phyloP scores from a whole-genome alignment of 768 basidiomycete genomes.

The Erythrobasidium yunnanense region DNA sequence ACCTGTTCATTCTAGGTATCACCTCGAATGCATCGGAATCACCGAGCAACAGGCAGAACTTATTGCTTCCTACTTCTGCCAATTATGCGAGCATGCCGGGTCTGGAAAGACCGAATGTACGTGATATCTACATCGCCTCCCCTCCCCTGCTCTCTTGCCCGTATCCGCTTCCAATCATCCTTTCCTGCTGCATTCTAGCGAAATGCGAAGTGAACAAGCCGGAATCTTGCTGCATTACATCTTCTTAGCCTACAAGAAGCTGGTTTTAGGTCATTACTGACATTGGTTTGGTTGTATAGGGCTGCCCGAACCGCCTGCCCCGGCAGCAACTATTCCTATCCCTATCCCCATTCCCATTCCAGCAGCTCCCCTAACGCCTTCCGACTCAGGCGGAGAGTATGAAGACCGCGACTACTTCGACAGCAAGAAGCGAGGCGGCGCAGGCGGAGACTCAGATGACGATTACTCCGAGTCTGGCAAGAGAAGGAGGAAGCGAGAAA shows the following conservation, averaged over 20 bases:
- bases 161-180: not conserved
- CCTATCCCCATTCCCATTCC: not conserved
- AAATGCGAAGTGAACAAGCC: no score
- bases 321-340: not conserved
- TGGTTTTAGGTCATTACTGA: not conserved
- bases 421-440: constrained; percentile 31
- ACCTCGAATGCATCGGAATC: constrained; percentile 65
- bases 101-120: constrained; percentile 32
- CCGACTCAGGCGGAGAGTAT: constrained; percentile 21
- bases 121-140: no score
- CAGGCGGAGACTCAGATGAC: constrained; percentile 38
- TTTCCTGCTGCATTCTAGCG: no score
- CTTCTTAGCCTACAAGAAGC: no score
- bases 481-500: not conserved
- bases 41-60: constrained; percentile 58
- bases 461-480: constrained; percentile 20
- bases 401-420: constrained; percentile 21
- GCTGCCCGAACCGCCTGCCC: not conserved
- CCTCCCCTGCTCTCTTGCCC: not conserved
- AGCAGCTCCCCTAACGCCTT: not conserved
- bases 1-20: constrained; percentile 51
- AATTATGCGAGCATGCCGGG: constrained; percentile 36
- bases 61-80: constrained; percentile 46
- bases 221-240: no score
- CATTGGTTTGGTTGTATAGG: not conserved